Percentiles rank a stretch among this genome's conserved stretches.
Evolutionary conservation across 1,139 yeast genomes (phyloP).

Genomic region (Tardiomyces digboiensis): DNA sequence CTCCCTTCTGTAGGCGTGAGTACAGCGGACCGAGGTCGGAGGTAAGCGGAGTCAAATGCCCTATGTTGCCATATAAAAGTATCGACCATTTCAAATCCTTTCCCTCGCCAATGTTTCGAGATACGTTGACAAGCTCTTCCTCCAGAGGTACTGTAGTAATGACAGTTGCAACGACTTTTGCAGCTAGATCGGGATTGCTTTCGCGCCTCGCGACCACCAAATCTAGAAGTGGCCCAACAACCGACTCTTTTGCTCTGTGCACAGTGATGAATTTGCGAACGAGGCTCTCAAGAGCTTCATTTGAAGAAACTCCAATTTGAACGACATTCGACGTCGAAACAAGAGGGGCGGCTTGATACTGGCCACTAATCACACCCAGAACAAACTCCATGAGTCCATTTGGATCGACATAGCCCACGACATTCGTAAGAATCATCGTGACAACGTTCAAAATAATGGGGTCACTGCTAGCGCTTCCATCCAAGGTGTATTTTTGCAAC

Average conservation of each 20-base stretch:
- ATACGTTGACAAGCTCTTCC: not conserved
- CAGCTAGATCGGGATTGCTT: not conserved
- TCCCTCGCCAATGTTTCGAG: not conserved
- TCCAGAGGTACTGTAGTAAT: not conserved
- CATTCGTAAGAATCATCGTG: not conserved
- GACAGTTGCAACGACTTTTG: not conserved
- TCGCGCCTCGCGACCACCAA: not conserved
- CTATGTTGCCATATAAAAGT: constrained; percentile 40
- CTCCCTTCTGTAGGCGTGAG: constrained; percentile 20
- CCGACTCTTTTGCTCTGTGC: not conserved
- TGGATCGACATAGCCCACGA: not conserved
- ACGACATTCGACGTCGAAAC: not conserved
- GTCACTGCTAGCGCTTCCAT: not conserved
- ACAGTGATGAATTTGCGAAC: not conserved
- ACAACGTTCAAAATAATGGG: not conserved
- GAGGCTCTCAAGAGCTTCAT: not conserved
- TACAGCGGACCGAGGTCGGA: constrained; percentile 28
- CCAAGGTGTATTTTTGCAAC: not conserved
- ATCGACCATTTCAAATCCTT: constrained; percentile 10
- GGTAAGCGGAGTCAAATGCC: constrained; percentile 24
- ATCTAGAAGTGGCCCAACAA: not conserved
- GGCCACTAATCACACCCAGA: not conserved
- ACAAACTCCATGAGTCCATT: not conserved
- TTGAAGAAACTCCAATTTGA: not conserved
- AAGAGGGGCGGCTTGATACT: not conserved